phyloP scores from a whole-genome alignment of 2,329 filamentous ascomycete genomes.

The Fonsecaea nubica region DNA sequence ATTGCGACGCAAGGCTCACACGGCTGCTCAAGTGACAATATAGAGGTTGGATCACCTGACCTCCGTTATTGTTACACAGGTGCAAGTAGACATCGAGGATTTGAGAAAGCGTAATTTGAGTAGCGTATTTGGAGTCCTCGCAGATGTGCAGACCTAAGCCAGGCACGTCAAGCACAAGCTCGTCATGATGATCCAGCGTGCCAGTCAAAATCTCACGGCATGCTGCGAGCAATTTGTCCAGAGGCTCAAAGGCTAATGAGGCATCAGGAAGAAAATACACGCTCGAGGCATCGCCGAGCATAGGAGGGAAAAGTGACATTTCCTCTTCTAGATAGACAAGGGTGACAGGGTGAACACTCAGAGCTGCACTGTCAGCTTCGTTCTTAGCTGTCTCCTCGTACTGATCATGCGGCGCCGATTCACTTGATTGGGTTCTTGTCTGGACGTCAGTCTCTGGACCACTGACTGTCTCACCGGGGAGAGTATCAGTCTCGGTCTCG shows the following conservation, averaged over 20 bases:
- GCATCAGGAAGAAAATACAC: slow-evolving; percentile 65
- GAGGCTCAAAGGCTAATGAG: slow-evolving; percentile 58
- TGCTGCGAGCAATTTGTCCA: slow-evolving; percentile 63
- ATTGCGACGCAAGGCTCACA: slow-evolving; percentile 59
- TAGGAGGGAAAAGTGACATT: slow-evolving; percentile 65
- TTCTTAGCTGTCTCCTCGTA: slow-evolving; percentile 7
- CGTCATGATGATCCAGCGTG: slow-evolving; percentile 63
- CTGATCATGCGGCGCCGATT: slow-evolving; percentile 9
- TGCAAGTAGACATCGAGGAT: slow-evolving; percentile 66
- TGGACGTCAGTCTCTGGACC: background rate
- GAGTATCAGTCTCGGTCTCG: background rate
- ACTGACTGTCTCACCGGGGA: background rate
- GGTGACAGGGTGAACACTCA: slow-evolving; percentile 54
- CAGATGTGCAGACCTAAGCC: slow-evolving; percentile 62
- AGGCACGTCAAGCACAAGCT: slow-evolving; percentile 63
- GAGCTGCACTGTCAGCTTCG: background rate
- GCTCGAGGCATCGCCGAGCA: slow-evolving; percentile 57
- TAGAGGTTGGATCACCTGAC: slow-evolving; percentile 60
- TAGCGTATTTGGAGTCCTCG: slow-evolving; percentile 61
- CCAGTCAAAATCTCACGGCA: slow-evolving; percentile 60
- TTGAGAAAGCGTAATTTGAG: slow-evolving; percentile 60
- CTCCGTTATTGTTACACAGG: slow-evolving; percentile 65
- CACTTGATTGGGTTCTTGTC: background rate
- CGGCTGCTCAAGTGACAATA: slow-evolving; percentile 64
- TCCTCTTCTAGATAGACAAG: slow-evolving; percentile 63